phyloP scores from a whole-genome alignment of 2,329 filamentous ascomycete genomes.

The Sporothrix pallida region DNA sequence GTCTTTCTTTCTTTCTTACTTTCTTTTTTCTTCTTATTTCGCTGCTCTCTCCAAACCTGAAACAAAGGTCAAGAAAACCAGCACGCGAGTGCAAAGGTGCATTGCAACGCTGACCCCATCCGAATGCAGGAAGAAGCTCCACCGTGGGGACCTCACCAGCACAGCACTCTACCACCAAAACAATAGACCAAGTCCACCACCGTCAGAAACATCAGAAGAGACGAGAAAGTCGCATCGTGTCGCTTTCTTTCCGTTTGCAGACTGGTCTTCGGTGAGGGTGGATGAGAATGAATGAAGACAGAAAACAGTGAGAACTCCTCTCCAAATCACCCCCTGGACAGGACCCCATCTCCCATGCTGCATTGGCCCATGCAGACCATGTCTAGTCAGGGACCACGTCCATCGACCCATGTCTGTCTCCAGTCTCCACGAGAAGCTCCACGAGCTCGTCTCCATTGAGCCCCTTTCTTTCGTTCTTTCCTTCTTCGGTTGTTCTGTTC shows the following conservation, averaged over 20 bases:
- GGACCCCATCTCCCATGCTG: slow-evolving; percentile 13
- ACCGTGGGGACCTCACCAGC: background rate
- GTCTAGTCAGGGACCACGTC: slow-evolving; percentile 13
- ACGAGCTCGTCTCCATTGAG: background rate
- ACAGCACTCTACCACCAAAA: background rate
- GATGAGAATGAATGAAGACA: background rate
- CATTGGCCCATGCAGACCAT: slow-evolving; percentile 11
- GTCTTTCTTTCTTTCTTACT: too few relatives aligned
- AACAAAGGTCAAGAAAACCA: slow-evolving; percentile 17
- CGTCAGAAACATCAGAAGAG: background rate
- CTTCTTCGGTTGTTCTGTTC: background rate
- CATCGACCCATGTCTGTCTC: background rate
- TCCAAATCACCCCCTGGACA: background rate
- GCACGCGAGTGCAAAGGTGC: background rate
- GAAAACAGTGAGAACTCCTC: background rate
- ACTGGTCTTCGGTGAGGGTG: slow-evolving; percentile 2
- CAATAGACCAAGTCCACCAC: background rate
- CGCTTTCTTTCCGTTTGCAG: slow-evolving; percentile 12
- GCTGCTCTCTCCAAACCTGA: slow-evolving; percentile 15
- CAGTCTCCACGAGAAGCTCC: background rate
- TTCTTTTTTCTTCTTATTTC: background rate
- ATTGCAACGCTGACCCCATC: slow-evolving; percentile 20
- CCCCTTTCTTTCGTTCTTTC: background rate
- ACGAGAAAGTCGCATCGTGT: background rate
- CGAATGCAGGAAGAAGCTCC: background rate